These are phyloP conservation scores for Diplodia corticola DNA, from an alignment of 2,329 filamentous ascomycete genomes.

Conservation along the genomic window DNA sequence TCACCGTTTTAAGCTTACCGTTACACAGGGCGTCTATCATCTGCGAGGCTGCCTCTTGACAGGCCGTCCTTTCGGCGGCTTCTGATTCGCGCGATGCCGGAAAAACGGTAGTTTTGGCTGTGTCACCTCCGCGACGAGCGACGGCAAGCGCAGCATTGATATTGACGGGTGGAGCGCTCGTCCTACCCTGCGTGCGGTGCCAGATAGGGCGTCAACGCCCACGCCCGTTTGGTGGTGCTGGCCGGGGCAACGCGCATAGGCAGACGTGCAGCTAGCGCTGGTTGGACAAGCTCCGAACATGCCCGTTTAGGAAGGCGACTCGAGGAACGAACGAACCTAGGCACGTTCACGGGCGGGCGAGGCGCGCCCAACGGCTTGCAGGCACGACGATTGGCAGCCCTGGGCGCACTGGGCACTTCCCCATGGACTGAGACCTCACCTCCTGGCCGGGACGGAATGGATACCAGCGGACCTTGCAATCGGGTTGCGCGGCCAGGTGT, in stretches of 20 bases:
- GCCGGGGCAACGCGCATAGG: neutral
- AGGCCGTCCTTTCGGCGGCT: neutral
- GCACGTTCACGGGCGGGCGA: neutral
- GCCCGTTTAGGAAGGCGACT: slow-evolving; percentile 1
- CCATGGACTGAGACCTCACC: slow-evolving; percentile 1
- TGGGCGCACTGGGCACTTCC: neutral
- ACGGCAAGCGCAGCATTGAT: neutral
- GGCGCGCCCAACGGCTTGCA: neutral
- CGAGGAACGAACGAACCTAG: slow-evolving; percentile 9
- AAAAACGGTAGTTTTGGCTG: neutral
- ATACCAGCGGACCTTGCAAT: slow-evolving; percentile 12
- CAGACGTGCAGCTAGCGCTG: slow-evolving; percentile 14
- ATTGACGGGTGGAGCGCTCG: neutral
- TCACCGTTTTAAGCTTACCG: slow-evolving; percentile 13
- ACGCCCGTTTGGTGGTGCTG: neutral
- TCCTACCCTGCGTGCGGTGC: neutral
- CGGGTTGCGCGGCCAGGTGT: slow-evolving; percentile 7
- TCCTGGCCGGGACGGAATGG: slow-evolving; percentile 9
- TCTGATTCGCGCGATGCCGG: neutral
- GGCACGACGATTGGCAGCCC: slow-evolving; percentile 4
- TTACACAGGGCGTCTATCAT: slow-evolving; percentile 8
- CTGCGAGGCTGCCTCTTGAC: neutral
- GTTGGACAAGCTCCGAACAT: slow-evolving; percentile 19
- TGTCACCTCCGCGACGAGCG: neutral
- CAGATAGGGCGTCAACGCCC: neutral